Evolutionary conservation across 495 filamentous ascomycete genomes (phyloP), one percentile per base, ranked within the genome.

Genomic region (Annulohypoxylon nitens): DNA sequence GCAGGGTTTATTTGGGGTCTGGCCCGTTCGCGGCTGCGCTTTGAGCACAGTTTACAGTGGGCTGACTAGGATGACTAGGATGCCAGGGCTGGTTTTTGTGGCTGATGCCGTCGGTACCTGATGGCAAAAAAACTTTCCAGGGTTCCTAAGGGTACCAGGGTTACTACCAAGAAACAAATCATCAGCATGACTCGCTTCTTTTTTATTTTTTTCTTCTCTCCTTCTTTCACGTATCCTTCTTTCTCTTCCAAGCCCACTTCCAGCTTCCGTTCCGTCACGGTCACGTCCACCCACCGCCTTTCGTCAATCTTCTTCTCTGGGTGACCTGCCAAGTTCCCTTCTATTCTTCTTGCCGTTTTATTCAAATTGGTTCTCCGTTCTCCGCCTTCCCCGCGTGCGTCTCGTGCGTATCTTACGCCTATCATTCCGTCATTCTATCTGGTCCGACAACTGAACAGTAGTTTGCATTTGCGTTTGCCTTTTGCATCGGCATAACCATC

Each of bases 331-430:
- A 73, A 70, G 70, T 74, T 79, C 75, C 76, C 81, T 79, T 80
- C 78, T 65, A 73, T 72, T 78, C 73, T 73, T 80, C 74, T 80
- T 75, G 69, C 68, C 77, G 79, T 80, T 78, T 81, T 78, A 75
- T 69, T 67, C 33, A 60, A 58, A 39, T 73, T 55, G 58, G 57
- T 71, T 75, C 53, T 70, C 54, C 45, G 57, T 71, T 75, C 53
- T 70, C 54, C 45, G 48, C 66, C 48, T 51, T 26, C 57, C 69
- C 66, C 57, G 53, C 61, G 64, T 71, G 54, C 64, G 62, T 41
- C 33, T 57, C 33, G 25, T 55, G 23, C 53, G 33, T 57, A 51
- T 26, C 48, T 4, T 11, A 51, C 25, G 25, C 53, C 37, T 65
- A 58, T 54, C 48, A 53, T 47, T 61, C 36, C 8, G 23, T 48